phyloP scores from a whole-genome alignment of 768 basidiomycete species.

The Tephrocybe rancida region DNA sequence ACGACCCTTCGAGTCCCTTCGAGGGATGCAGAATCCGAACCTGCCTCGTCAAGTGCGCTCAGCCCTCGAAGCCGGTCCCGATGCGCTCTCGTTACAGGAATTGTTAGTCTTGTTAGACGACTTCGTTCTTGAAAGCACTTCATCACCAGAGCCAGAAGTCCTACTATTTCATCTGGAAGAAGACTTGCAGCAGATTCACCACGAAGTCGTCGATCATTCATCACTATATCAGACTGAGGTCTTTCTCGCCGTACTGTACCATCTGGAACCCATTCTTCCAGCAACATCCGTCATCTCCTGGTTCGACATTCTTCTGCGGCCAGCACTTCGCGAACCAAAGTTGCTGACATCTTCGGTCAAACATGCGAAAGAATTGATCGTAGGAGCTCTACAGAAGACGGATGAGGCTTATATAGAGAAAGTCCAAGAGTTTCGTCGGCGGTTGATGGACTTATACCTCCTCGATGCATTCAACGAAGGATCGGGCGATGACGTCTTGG shows the following conservation, averaged over 20 bases:
- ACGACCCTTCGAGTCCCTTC: slow-evolving; percentile 1
- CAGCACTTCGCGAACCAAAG: slow-evolving; percentile 75
- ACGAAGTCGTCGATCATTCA: slow-evolving; percentile 65
- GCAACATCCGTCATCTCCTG: slow-evolving; percentile 74
- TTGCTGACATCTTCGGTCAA: slow-evolving; percentile 58
- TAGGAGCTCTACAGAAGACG: slow-evolving; percentile 58
- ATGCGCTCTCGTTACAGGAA: slow-evolving; percentile 51
- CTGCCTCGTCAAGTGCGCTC: slow-evolving; percentile 57
- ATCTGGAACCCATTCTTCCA: slow-evolving; percentile 62
- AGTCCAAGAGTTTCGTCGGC: slow-evolving; percentile 65
- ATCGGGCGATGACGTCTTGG: slow-evolving; percentile 72
- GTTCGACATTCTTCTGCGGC: slow-evolving; percentile 81
- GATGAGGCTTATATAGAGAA: slow-evolving; percentile 46
- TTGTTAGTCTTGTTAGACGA: slow-evolving; percentile 54
- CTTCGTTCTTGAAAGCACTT: slow-evolving; percentile 53
- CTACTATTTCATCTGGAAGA: slow-evolving; percentile 59
- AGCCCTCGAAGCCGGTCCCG: slow-evolving; percentile 54
- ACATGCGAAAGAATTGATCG: slow-evolving; percentile 73
- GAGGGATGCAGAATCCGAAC: slow-evolving; percentile 37
- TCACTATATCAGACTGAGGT: slow-evolving; percentile 63
- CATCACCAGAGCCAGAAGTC: slow-evolving; percentile 45
- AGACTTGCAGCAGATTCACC: slow-evolving; percentile 64
- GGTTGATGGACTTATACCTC: slow-evolving; percentile 74
- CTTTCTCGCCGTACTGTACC: slow-evolving; percentile 67
- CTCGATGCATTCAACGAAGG: slow-evolving; percentile 77